Base-by-base conservation (phyloP, 768 basidiomycete genomes). In the Pleurotus cornucopiae region DNA sequence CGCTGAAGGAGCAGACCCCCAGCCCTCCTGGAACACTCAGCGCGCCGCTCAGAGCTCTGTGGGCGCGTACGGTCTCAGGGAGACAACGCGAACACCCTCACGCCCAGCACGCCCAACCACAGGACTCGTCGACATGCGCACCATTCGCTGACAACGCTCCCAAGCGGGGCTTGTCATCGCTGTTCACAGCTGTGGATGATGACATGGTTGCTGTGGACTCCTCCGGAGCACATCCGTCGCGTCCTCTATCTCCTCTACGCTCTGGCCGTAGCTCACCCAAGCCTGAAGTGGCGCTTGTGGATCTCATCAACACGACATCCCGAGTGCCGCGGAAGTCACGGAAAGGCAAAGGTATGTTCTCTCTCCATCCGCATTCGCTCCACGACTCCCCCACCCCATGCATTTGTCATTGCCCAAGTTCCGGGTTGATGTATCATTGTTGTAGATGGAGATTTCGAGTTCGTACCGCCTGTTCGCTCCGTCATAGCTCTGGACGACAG, bases 401-500 rank as follows among this genome's bases (percentile, higher is more conserved):
- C 41, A n/a, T 16, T 21, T 16, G n/a, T 21, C 14, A 44, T 44
- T 44, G 6, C 41, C 20, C n/a, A 44, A n/a, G n/a, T 16, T 16
- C 20, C 20, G n/a, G n/a, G n/a, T n/a, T 34, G 21, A 6, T 49
- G 34, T 18, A 14, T 7, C 45, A 18, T 13, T 34, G 41, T 25
- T 39, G 46, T 60, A 76, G 82, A 74, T 23, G 73, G 73, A 38
- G 83, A 83, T 54, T 86, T 83, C 60, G 83, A 85, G 68, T 63
- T 84, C 21, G 68, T 86, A 9, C 82, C 82, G 3, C 72, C 70
- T 34, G 64, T 81, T 43, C 80, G 75, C 26, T 73, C 78, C 34
- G 83, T 86, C 46, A 82, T 86, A 57, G 81, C 74, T 25, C 69
- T 86, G 40, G 83, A 85, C 61, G 84, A 86, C 58, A 58, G 65